phyloP scores from a whole-genome alignment of 2,329 filamentous ascomycete genomes.

The Phialemonium atrogriseum region DNA sequence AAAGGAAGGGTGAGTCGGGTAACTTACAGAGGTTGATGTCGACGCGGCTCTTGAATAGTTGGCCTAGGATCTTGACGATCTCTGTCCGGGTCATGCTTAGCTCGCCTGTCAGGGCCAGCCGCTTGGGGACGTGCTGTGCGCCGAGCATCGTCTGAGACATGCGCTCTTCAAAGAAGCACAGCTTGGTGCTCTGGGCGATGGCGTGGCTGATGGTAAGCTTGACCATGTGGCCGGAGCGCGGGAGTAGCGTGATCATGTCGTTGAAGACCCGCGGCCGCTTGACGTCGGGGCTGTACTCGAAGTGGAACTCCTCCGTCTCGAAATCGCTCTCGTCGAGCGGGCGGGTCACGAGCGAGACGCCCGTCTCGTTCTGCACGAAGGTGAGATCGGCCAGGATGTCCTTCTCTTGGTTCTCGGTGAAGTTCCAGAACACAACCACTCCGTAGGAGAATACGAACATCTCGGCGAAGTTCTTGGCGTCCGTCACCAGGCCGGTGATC shows the following conservation, averaged over 20 bases:
- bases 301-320: slow-evolving; percentile 97
- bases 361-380: slow-evolving; percentile 65
- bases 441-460: slow-evolving; percentile 98
- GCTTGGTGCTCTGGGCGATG: slow-evolving; percentile 93
- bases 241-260: slow-evolving; percentile 96
- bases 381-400: slow-evolving; percentile 91
- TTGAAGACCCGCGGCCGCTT: slow-evolving; percentile 90
- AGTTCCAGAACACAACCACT: slow-evolving; percentile 98
- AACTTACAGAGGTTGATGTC: slow-evolving; percentile 93
- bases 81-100: slow-evolving; percentile 87
- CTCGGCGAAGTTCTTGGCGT: slow-evolving; percentile 77
- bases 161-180: slow-evolving; percentile 91
- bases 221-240: slow-evolving; percentile 92
- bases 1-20: not conserved
- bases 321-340: slow-evolving; percentile 84
- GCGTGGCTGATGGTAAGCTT: slow-evolving; percentile 96
- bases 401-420: slow-evolving; percentile 91
- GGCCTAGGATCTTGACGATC: slow-evolving; percentile 84
- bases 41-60: slow-evolving; percentile 86
- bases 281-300: slow-evolving; percentile 85
- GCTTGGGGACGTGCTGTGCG: slow-evolving; percentile 85
- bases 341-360: slow-evolving; percentile 61
- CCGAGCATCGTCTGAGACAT: slow-evolving; percentile 93
- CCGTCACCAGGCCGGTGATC: slow-evolving; percentile 54
- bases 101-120: slow-evolving; percentile 79